Base-by-base conservation (phyloP, 2,329 filamentous ascomycete genomes). In the Aspergillus novofumigatus region DNA sequence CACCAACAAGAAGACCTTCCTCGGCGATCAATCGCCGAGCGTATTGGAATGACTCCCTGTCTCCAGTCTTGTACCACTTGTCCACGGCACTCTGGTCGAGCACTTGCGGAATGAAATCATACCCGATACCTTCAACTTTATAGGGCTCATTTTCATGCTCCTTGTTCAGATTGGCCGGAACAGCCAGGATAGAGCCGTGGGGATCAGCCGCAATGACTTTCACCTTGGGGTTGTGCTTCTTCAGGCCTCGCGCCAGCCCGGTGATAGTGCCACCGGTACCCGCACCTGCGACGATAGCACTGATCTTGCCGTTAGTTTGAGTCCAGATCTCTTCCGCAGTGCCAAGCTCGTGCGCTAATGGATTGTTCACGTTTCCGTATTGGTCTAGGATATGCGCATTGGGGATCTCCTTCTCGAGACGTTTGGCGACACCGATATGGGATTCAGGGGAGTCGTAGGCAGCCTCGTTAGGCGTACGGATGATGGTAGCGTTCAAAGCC, bases 101-200 rank as follows among this genome's bases (percentile, higher is more conserved):
- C 4, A 99, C 95, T 25, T 97, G 91, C 6, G 95, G 94, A 58
- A 99, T 89, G 74, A 99, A 99, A 74, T 99, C 94, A 74, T 99
- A 99, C 21, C 94, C 94, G 68, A 99, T 99, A 47, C 94, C 94
- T 78, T 99, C 94, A 0, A 99, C 94, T 79, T 99, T 97, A 81
- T 99, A 99, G 1, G 87, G 81, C 74, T 91, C 86, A 69, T 97
- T 93, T 59, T 84, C 83, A 70, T 87, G 85, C 62, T 90, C 88
- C 50, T 90, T 81, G 74, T 99, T 99, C 65, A 99, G 79, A 5
- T 75, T 68, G 64, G 89, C 85, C 1, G 94, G 94, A 32, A 96
- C 69, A 9, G 94, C 94, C 51, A 99, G 82, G 65, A 97, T 92
- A 57, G 91, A 96, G 53, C 94, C 94, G 51, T 92, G 85, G 0